phyloP scores from a whole-genome alignment of 257 asterid genomes.

The Cynanchum wilfordii region DNA sequence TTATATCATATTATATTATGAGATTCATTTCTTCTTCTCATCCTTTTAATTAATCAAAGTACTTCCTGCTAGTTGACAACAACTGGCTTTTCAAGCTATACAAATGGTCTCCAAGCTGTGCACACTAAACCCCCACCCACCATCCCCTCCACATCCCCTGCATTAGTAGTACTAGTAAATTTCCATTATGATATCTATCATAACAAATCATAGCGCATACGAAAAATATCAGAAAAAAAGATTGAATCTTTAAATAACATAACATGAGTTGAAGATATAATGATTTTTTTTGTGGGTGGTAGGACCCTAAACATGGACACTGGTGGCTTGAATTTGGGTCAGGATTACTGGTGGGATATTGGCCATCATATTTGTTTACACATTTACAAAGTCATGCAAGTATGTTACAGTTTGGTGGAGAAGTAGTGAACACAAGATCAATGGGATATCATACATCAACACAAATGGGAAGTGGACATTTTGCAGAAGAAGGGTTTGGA shows the following conservation, averaged over 20 bases:
- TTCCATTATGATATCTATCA: too few species aligned
- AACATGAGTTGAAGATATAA: too few species aligned
- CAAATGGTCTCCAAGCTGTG: constrained; percentile 6
- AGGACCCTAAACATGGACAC: constrained; percentile 97
- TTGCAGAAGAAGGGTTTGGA: constrained; percentile 77
- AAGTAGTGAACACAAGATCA: constrained; percentile 68
- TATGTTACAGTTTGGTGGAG: constrained; percentile 93
- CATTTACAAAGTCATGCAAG: constrained; percentile 72
- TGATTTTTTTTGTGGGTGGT: constrained; percentile 1
- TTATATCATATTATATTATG: constrained; percentile 14
- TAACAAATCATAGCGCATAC: too few species aligned
- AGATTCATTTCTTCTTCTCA: constrained; percentile 36
- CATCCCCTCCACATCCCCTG: too few species aligned
- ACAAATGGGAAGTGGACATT: constrained; percentile 94
- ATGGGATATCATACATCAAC: constrained; percentile 76
- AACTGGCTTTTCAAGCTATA: constrained; percentile 22
- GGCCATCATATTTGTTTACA: constrained; percentile 75
- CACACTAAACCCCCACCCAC: background rate
- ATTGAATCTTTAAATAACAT: too few species aligned
- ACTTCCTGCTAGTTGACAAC: constrained; percentile 27
- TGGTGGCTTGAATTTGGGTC: constrained; percentile 95
- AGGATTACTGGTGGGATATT: constrained; percentile 78
- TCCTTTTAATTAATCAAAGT: constrained; percentile 10
- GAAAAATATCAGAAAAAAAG: too few species aligned
- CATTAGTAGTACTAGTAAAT: too few species aligned